These are phyloP conservation scores for Hemisphaericaspora nanyangensis DNA, from an alignment of 805 yeast genomes.

Conservation along the genomic window DNA sequence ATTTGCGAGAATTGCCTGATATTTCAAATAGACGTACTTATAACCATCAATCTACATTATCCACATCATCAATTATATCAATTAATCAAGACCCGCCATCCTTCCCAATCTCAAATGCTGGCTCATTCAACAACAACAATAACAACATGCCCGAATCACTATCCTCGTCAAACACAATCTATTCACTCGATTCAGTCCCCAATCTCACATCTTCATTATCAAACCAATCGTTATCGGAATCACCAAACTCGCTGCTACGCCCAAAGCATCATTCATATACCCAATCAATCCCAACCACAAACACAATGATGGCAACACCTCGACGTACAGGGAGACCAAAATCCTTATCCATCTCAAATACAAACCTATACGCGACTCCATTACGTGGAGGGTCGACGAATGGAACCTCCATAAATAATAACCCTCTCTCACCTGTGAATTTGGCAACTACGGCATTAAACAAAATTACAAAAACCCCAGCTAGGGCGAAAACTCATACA, in stretches of 20 bases:
- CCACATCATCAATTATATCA: constrained; percentile 20
- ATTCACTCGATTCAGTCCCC: constrained; percentile 33
- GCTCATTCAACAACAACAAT: constrained; percentile 4
- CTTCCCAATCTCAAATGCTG: not conserved
- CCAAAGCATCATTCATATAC: constrained; percentile 6
- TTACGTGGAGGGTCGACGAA: constrained; percentile 20
- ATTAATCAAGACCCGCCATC: constrained; percentile 18
- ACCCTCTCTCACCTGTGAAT: constrained; percentile 19
- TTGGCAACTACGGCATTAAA: constrained; percentile 11
- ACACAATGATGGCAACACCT: constrained; percentile 27
- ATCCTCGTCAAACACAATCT: constrained; percentile 25
- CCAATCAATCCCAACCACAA: constrained; percentile 6
- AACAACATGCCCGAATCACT: constrained; percentile 12
- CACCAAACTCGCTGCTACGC: constrained; percentile 18
- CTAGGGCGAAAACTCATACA: constrained; percentile 29
- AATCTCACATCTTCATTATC: constrained; percentile 32
- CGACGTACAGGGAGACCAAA: constrained; percentile 28
- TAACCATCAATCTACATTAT: constrained; percentile 16
- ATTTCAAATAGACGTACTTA: not conserved
- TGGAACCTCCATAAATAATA: no score
- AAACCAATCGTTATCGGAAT: constrained; percentile 31
- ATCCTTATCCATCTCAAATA: constrained; percentile 29
- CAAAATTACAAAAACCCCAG: constrained; percentile 36
- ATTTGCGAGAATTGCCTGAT: no score
- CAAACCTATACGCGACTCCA: constrained; percentile 29